Percentiles rank a stretch among this genome's conserved stretches.
phyloP scores from a whole-genome alignment of 2,329 filamentous ascomycete species.

The Scytalidium lignicola region DNA sequence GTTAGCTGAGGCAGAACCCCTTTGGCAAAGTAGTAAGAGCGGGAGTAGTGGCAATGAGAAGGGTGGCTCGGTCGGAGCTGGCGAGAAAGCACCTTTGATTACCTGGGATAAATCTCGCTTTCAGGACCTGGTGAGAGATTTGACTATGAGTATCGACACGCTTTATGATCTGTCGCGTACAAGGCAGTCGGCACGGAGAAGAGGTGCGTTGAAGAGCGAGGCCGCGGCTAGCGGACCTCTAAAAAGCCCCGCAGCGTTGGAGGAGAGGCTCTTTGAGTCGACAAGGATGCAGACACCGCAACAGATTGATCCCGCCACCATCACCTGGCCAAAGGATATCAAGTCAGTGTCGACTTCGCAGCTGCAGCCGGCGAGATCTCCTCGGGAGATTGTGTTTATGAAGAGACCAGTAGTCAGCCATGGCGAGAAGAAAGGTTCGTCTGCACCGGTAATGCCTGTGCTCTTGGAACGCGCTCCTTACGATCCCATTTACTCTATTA shows the following conservation, averaged over 20 bases:
- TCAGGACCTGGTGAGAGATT: conserved; percentile 66
- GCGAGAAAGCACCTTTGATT: conserved; percentile 52
- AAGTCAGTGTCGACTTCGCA: conserved; percentile 16
- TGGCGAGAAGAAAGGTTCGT: conserved; percentile 16
- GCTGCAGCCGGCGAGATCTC: conserved; percentile 24
- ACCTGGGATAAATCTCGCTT: conserved; percentile 69
- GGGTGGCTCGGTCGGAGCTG: conserved; percentile 21
- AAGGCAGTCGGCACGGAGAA: conserved; percentile 36
- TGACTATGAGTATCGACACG: conserved; percentile 74
- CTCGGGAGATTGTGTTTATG: conserved; percentile 32
- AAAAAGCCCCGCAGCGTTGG: conserved; percentile 24
- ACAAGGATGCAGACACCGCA: conserved; percentile 57
- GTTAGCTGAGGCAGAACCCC: conserved; percentile 67
- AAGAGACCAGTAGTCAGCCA: conserved; percentile 16
- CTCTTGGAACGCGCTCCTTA: conserved; percentile 68
- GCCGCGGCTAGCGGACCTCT: conserved; percentile 9
- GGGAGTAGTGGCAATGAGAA: conserved; percentile 18
- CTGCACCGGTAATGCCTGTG: conserved; percentile 37
- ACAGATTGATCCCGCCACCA: conserved; percentile 49
- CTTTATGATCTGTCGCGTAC: conserved; percentile 72
- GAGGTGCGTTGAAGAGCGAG: conserved; percentile 14
- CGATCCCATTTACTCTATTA: conserved; percentile 55
- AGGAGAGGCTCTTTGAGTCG: conserved; percentile 44
- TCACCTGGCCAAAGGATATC: conserved; percentile 39
- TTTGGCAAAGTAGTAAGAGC: conserved; percentile 59